Evolutionary conservation across 106 monocot species (phyloP).

Genomic region (Cymbidium sinense): DNA sequence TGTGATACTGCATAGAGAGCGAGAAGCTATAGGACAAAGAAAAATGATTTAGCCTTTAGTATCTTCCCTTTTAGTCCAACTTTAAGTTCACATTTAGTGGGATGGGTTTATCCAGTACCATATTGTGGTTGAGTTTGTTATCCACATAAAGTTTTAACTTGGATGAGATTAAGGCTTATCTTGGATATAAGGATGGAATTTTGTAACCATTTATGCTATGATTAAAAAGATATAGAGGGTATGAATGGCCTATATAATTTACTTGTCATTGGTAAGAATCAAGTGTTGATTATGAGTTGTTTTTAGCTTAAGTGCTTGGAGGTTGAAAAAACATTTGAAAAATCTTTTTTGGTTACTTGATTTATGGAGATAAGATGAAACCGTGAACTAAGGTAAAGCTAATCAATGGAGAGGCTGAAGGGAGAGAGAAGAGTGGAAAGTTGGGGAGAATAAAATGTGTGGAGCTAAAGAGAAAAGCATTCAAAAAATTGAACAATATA

Average conservation of each 20-base stretch:
- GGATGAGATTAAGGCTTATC: neutral
- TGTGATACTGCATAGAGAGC: neutral
- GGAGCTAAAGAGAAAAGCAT: too few relatives aligned
- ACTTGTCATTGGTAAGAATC: neutral
- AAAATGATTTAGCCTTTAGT: neutral
- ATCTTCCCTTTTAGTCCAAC: neutral
- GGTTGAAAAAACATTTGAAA: neutral
- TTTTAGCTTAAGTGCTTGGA: neutral
- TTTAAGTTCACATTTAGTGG: neutral
- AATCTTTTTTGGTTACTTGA: too few relatives aligned
- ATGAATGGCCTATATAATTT: neutral
- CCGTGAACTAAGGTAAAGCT: too few relatives aligned
- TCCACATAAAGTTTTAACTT: neutral
- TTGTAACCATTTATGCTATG: neutral
- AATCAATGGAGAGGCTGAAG: too few relatives aligned
- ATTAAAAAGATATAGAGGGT: neutral
- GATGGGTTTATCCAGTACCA: neutral
- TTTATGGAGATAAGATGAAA: too few relatives aligned
- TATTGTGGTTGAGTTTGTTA: neutral
- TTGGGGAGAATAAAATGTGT: too few relatives aligned
- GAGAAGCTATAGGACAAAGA: neutral
- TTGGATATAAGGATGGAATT: neutral
- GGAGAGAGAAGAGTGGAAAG: too few relatives aligned
- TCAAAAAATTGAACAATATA: too few relatives aligned
- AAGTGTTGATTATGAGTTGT: neutral